A percentile compares a stretch with the other conserved stretches of the same genome.
Conservation (phyloP, 2,329 filamentous ascomycete species). For the Aspergillus ochraceus region DNA sequence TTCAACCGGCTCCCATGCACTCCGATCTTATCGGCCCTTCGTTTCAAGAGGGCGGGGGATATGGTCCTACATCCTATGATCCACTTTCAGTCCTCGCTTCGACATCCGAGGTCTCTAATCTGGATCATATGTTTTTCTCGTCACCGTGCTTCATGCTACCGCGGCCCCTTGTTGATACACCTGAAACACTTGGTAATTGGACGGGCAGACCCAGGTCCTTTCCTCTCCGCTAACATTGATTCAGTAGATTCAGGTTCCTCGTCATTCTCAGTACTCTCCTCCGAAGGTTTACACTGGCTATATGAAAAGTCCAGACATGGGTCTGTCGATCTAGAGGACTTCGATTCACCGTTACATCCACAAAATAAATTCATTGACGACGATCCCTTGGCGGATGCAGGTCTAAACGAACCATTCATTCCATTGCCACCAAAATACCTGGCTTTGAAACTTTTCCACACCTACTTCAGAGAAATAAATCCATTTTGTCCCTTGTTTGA, state of each 20-base stretch:
- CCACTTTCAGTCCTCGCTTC: neutral
- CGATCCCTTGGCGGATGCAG: neutral
- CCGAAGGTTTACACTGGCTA: conserved; percentile 1
- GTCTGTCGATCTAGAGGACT: neutral
- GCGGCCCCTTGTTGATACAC: neutral
- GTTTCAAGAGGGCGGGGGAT: neutral
- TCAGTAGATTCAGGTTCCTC: neutral
- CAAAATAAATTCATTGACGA: neutral
- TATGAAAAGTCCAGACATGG: neutral
- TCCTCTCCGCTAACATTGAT: neutral
- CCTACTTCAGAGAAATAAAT: neutral
- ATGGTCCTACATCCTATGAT: neutral
- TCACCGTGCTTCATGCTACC: conserved; percentile 5
- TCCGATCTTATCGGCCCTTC: neutral
- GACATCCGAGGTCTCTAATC: neutral
- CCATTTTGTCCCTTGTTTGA: conserved; percentile 3
- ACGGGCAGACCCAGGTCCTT: neutral
- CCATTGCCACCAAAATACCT: conserved; percentile 1
- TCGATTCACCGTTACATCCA: neutral
- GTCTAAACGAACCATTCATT: neutral
- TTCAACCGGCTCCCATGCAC: neutral
- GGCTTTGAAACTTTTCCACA: neutral
- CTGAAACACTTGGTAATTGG: neutral
- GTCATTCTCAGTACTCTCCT: neutral
- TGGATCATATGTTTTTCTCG: neutral